These are phyloP conservation scores for Jacaranda copaia DNA, from an alignment of 257 asterid genomes.

Conservation along the genomic window DNA sequence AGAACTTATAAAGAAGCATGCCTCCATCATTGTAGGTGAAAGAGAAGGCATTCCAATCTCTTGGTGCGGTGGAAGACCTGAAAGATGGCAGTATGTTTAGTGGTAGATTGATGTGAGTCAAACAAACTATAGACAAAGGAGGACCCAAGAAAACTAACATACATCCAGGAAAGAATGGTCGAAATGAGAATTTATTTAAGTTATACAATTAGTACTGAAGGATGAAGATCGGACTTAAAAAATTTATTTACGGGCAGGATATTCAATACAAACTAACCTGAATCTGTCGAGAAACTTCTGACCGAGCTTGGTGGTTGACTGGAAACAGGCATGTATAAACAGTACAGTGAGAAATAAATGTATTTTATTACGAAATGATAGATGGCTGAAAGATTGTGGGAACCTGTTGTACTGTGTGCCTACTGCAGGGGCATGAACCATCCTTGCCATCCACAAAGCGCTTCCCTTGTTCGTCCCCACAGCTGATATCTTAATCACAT, in stretches of 20 bases:
- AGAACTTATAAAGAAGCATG: slow-evolving; percentile 39
- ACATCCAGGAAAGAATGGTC: slow-evolving; percentile 29
- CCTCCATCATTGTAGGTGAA: slow-evolving; percentile 99
- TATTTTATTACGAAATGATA: slow-evolving; percentile 6
- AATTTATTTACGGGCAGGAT: background rate
- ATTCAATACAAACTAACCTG: slow-evolving; percentile 60
- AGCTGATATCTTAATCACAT: slow-evolving; percentile 54
- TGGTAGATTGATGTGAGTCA: slow-evolving; percentile 32
- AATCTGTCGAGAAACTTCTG: slow-evolving; percentile 66
- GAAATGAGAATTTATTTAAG: background rate
- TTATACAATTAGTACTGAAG: too few relatives aligned
- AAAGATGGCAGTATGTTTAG: slow-evolving; percentile 38
- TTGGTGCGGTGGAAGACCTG: slow-evolving; percentile 96
- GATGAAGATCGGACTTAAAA: slow-evolving; percentile 25
- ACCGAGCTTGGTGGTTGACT: slow-evolving; percentile 51
- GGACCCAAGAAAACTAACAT: slow-evolving; percentile 12
- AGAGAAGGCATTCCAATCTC: slow-evolving; percentile 99
- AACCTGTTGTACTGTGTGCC: slow-evolving; percentile 59
- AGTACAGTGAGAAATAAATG: slow-evolving; percentile 29
- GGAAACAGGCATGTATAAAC: slow-evolving; percentile 37
- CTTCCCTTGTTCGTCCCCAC: slow-evolving; percentile 48
- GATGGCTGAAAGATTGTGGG: slow-evolving; percentile 42
- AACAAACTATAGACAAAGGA: slow-evolving; percentile 14
- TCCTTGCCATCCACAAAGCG: slow-evolving; percentile 54
- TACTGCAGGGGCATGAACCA: slow-evolving; percentile 42